These are phyloP conservation scores for Phialocephala sp. DNA, from an alignment of 2,329 filamentous ascomycete genomes.

Conservation along the genomic window DNA sequence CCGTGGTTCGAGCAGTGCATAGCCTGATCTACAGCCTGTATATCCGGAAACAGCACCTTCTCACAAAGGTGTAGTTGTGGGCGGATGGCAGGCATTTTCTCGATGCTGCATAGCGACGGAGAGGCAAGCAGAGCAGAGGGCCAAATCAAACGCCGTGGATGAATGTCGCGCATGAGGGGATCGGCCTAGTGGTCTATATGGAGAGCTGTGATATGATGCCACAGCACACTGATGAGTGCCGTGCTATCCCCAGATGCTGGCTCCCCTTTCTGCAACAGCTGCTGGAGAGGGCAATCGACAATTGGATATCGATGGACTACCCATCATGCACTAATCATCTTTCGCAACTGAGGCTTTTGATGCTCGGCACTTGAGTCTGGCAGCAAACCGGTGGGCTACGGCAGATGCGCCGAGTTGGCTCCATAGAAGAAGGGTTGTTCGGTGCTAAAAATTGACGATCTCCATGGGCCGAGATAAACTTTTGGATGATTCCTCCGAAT, in stretches of 20 bases:
- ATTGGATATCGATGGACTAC: not conserved
- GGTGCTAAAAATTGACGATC: slow-evolving; percentile 20
- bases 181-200: slow-evolving; percentile 16
- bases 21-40: slow-evolving; percentile 27
- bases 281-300: not conserved
- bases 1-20: slow-evolving; percentile 18
- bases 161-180: slow-evolving; percentile 26
- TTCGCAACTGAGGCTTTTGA: slow-evolving; percentile 7
- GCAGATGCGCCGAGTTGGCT: slow-evolving; percentile 26
- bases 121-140: slow-evolving; percentile 9
- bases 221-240: slow-evolving; percentile 16
- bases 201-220: slow-evolving; percentile 22
- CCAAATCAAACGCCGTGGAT: slow-evolving; percentile 22
- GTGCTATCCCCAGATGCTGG: slow-evolving; percentile 10
- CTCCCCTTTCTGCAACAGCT: slow-evolving; percentile 5
- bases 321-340: not conserved
- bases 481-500: slow-evolving; percentile 17
- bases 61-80: slow-evolving; percentile 29
- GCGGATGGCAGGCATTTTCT: slow-evolving; percentile 18
- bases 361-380: slow-evolving; percentile 29
- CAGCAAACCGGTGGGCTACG: slow-evolving; percentile 18
- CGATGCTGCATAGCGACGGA: slow-evolving; percentile 9
- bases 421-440: slow-evolving; percentile 12
- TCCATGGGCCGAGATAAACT: slow-evolving; percentile 21
- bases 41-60: slow-evolving; percentile 30